Base-by-base conservation (phyloP, 306 rosid genomes). In the Delonix regia region DNA sequence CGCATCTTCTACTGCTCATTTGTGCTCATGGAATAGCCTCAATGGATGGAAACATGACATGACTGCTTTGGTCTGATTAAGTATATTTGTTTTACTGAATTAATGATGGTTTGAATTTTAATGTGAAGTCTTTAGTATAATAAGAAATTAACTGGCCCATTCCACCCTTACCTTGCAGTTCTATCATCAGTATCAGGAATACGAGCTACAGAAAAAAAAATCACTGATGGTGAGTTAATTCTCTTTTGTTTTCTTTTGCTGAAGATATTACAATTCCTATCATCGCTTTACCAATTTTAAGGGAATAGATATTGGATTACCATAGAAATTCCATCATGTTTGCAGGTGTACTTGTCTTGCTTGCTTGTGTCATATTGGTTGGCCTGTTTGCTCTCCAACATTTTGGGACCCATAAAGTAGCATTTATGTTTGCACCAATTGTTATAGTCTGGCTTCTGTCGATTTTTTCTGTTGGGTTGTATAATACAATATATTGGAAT, bases 381-480 rank as follows among this genome's bases (percentile, higher is more conserved):
- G 94, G 93, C 69, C 87, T 93, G 69, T 91, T 93, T 85, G 91
- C 97, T 51, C 94, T 93, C 42, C 98, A 93, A 85, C 98, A 93
- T 77, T 88, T 77, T 76, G 98, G 98, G 69, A 91, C 94, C 68
- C 94, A 89, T 87, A 86, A 83, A 82, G 93, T 93, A 60, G 89
- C 94, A 10, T 88, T 89, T 81, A 61, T 93, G 71, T 90, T 93
- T 84, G 98, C 98, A 12, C 98, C 97, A 4, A 57, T 93, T 57
- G 91, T 93, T 44, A 81, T 84, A 55, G 74, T 93, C 53, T 93
- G 98, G 98, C 86, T 91, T 86, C 5, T 89, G 28, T 89, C 94
- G 9, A 93, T 89, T 81, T 90, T 93, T 82, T 82, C 80, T 48
- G 63, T 93, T 81, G 97, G 98, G 53, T 60, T 93, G 69, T 93